Evolutionary conservation across 805 yeast species (phyloP), one percentile per base, ranked within the genome.

Genomic region (Saccharomycopsis olivae): DNA sequence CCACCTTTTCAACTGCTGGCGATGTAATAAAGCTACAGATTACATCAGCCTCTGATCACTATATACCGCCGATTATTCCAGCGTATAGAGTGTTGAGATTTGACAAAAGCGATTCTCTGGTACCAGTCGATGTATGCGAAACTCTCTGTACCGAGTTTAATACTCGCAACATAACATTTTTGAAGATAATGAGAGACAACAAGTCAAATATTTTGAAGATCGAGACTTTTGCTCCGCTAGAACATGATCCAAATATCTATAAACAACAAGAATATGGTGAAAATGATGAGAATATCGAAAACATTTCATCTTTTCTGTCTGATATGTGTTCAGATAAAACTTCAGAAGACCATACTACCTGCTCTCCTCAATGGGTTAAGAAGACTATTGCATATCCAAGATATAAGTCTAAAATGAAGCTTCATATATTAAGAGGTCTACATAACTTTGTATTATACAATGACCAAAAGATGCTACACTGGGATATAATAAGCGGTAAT

Each of bases 321-420:
- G n/a, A n/a, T n/a, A n/a, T n/a, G n/a, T n/a, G n/a, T n/a, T n/a
- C n/a, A n/a, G n/a, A n/a, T n/a, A n/a, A n/a, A n/a, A n/a, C n/a
- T n/a, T n/a, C n/a, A n/a, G n/a, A n/a, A n/a, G n/a, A n/a, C n/a
- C n/a, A n/a, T n/a, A n/a, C n/a, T n/a, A n/a, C n/a, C n/a, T n/a
- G n/a, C n/a, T n/a, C n/a, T 10, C 39, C 41, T 4, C 61, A 57
- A 36, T 60, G 64, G 64, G 48, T 62, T 2, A 62, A 62, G 38
- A 48, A 50, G 17, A 48, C 52, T 14, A 53, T 62, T 23, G 61
- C 66, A 34, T 56, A 53, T 36, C 67, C 67, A 15, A 43, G 67
- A 11, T 62, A 62, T 43, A 62, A 62, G 35, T 50, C 62, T 27
- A 56, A 56, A 14, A 62, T 62, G 66, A 60, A 59, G 43, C 43